Base-by-base conservation (phyloP, 78 protist genomes). In the Chrysochromulina tobinii region DNA sequence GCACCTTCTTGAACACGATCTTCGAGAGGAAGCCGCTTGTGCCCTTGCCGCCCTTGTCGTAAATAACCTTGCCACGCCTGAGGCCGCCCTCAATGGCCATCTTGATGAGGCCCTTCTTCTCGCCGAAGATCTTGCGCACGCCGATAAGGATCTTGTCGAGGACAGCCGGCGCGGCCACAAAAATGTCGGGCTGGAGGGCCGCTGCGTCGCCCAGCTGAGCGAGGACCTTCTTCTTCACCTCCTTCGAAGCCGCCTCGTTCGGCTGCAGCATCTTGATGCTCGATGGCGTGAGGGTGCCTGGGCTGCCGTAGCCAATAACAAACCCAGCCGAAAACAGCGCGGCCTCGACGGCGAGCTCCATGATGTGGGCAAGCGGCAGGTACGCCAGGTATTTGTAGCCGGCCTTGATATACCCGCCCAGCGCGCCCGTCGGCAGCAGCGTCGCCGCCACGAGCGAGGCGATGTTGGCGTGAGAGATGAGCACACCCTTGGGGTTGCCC, bases 331-430 rank as follows among this genome's bases (percentile, higher is more conserved):
- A 11, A 9, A 93, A 5, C 15, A 50, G 4, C 54, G 75, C 12
- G 27, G 61, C 14, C 79, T 89, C 87, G 54, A 89, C 72, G 5
- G 92, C 75, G 59, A 97, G 88, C 93, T 97, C 99, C 51, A 98
- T 89, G 61, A 97, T 92, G 93, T 98, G 99, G 25, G 99, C 98
- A 67, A 98, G 96, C 58, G 99, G 99, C 50, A 98, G 94, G 92
- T 96, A 98, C 27, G 97, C 91, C 79, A 97, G 72, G 84, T 94
- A 92, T 23, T 83, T 91, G 81, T 96, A 95, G 17, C 88, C 73
- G 0, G 50, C 64, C 64, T 7, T 2, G 61, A 11, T 50, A 61
- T 1, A 92, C 93, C 17, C 25, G 18, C 11, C 81, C 79, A 86
- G 79, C 6, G 61, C 21, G 50, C 27, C n/a, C 25, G 64, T 54